Conservation (phyloP, 2,329 filamentous ascomycete species). For the Teratosphaeria zuluensis region DNA sequence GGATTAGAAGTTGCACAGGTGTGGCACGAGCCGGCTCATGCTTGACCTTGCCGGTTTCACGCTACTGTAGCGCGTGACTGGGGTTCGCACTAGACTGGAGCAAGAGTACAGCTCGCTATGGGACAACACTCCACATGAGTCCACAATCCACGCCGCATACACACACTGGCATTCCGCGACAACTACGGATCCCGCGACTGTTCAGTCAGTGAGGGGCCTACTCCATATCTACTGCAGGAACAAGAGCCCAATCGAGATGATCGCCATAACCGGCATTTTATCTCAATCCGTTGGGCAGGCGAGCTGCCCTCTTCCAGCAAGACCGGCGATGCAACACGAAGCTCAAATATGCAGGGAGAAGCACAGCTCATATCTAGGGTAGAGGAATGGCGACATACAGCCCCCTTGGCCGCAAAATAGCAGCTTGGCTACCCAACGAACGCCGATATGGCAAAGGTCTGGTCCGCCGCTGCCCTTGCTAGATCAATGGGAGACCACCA, state of each 20-base stretch:
- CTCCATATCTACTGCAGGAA: background rate
- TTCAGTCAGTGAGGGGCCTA: background rate
- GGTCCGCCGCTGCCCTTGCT: background rate
- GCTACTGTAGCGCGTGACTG: background rate
- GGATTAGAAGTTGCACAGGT: background rate
- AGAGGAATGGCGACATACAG: background rate
- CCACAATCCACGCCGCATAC: background rate
- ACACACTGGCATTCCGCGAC: background rate
- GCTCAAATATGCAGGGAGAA: background rate
- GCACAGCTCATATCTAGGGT: background rate
- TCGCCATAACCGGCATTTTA: background rate
- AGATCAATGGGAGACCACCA: background rate
- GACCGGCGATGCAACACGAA: background rate
- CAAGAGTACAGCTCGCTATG: background rate
- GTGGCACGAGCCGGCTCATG: background rate
- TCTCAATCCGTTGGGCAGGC: background rate
- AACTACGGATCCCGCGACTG: background rate
- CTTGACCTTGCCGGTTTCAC: background rate
- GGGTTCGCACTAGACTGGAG: background rate
- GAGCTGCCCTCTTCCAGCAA: background rate
- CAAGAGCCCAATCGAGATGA: background rate
- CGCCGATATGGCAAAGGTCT: background rate
- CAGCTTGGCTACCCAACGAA: background rate
- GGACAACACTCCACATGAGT: background rate
- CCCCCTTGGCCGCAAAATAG: background rate